These are phyloP conservation scores for Stephanodiscus minutulus DNA, from an alignment of 108 stramenopile genomes.

Conservation along the genomic window DNA sequence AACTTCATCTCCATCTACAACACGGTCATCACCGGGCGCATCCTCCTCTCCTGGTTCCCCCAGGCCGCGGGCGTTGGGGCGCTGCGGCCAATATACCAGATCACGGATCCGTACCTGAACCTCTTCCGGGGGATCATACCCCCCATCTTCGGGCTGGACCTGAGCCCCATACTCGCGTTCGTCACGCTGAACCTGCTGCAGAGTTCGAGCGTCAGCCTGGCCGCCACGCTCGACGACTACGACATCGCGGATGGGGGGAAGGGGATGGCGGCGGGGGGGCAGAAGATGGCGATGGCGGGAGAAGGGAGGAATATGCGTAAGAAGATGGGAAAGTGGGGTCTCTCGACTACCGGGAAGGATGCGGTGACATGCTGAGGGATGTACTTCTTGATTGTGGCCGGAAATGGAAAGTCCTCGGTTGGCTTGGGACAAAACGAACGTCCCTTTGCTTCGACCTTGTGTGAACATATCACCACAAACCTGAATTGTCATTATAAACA, in stretches of 20 bases:
- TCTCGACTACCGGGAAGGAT: too few species aligned
- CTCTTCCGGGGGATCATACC: slow-evolving; percentile 86
- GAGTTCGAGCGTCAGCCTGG: not conserved
- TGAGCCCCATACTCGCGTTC: slow-evolving; percentile 75
- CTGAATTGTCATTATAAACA: too few species aligned
- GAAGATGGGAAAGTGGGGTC: not conserved
- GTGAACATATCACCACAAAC: too few species aligned
- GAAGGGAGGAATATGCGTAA: not conserved
- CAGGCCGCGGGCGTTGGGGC: slow-evolving; percentile 72
- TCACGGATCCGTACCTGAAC: slow-evolving; percentile 94
- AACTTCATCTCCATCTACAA: slow-evolving; percentile 90
- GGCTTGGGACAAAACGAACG: too few species aligned
- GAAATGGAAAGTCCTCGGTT: too few species aligned
- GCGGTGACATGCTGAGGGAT: not conserved
- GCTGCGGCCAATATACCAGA: slow-evolving; percentile 27
- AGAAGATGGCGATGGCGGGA: not conserved
- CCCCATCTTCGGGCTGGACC: slow-evolving; percentile 83
- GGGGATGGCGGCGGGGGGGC: not conserved
- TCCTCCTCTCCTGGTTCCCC: slow-evolving; percentile 90
- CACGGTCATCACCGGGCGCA: slow-evolving; percentile 87
- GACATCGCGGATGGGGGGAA: not conserved
- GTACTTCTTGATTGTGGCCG: not conserved
- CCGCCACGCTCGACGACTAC: not conserved
- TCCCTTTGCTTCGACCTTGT: too few species aligned
- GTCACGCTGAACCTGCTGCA: slow-evolving; percentile 41